A percentile compares a stretch with the other conserved stretches of the same genome.
Conservation (phyloP, 768 basidiomycete species). For the Lactarius sanguifluus region DNA sequence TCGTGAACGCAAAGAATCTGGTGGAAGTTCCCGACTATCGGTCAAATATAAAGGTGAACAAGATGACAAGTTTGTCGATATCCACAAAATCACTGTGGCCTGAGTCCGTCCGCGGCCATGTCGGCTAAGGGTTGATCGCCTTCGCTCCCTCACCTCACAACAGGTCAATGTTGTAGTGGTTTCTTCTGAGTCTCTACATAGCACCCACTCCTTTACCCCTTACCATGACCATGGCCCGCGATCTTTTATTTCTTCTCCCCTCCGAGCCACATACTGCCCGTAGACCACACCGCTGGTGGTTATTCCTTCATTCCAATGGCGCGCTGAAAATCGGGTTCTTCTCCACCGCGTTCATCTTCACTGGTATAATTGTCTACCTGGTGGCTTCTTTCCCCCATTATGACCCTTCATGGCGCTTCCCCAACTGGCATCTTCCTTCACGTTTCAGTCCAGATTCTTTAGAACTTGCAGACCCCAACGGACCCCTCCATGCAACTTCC, state of each 20-base stretch:
- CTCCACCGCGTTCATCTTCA: slow-evolving; percentile 13
- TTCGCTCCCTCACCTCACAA: too few relatives aligned
- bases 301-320: neutral
- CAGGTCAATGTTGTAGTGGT: neutral
- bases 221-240: neutral
- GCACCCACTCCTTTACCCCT: neutral
- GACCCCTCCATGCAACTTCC: neutral
- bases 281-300: slow-evolving; percentile 6
- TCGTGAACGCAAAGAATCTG: too few relatives aligned
- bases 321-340: neutral
- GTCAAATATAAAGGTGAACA: slow-evolving; percentile 56
- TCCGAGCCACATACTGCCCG: neutral
- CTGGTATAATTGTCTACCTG: slow-evolving; percentile 20
- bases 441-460: neutral
- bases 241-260: neutral
- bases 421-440: neutral
- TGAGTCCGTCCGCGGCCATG: too few relatives aligned
- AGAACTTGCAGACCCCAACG: neutral
- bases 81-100: too few relatives aligned
- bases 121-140: too few relatives aligned
- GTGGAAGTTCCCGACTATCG: slow-evolving; percentile 42
- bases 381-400: neutral
- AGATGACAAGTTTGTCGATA: slow-evolving; percentile 41
- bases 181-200: neutral
- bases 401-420: neutral